Conservation (phyloP, 2,329 filamentous ascomycete species). For the Aspergillus ustus region DNA sequence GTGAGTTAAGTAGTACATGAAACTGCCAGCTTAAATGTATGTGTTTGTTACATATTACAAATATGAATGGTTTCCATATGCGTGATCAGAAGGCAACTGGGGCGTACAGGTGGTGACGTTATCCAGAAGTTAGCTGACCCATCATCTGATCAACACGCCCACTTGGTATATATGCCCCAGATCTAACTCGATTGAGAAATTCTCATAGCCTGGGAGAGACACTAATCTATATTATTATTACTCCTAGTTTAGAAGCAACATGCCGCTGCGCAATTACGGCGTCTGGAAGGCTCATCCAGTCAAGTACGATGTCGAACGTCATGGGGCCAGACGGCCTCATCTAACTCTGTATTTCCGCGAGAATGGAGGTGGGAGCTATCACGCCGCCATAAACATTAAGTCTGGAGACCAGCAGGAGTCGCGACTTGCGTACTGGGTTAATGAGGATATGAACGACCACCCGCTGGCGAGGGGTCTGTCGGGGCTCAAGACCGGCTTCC, state of each 20-base stretch:
- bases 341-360: background rate
- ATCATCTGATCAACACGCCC: no score
- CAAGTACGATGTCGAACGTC: background rate
- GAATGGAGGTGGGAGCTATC: background rate
- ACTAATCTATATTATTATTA: no score
- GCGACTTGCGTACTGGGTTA: constrained; percentile 22
- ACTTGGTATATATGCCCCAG: no score
- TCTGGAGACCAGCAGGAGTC: constrained; percentile 20
- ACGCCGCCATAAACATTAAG: constrained; percentile 17
- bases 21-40: no score
- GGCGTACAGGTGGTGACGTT: no score
- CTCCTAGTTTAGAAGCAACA: background rate
- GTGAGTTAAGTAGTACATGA: no score
- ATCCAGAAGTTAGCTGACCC: no score
- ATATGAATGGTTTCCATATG: no score
- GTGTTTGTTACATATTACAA: no score
- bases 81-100: no score
- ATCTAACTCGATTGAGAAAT: no score
- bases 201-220: no score
- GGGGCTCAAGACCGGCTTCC: background rate
- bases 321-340: background rate
- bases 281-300: background rate
- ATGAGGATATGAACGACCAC: constrained; percentile 14
- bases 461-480: constrained; percentile 14
- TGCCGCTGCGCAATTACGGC: background rate